These are phyloP conservation scores for Trichoderma erinaceum DNA, from an alignment of 495 filamentous ascomycete genomes.

Conservation along the genomic window DNA sequence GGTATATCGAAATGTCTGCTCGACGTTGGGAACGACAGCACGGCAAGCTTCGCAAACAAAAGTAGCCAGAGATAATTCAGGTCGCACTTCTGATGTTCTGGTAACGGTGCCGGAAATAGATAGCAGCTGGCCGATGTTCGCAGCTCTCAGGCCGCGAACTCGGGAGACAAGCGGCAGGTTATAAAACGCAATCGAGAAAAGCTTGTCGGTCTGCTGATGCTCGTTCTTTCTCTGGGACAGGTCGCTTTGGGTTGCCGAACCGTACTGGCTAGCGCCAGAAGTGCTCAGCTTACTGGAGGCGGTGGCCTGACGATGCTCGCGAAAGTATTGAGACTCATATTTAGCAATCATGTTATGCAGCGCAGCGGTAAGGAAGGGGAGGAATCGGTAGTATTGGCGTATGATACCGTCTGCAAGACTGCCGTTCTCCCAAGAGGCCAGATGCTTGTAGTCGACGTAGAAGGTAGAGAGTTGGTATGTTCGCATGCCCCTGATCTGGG, in stretches of 20 bases:
- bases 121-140: constrained; percentile 84
- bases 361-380: constrained; percentile 83
- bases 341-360: constrained; percentile 91
- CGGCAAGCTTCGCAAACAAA: constrained; percentile 88
- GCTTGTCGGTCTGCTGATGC: constrained; percentile 94
- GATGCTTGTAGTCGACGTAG: constrained; percentile 92
- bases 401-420: constrained; percentile 77
- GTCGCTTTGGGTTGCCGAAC: constrained; percentile 58
- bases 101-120: constrained; percentile 97
- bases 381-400: constrained; percentile 88
- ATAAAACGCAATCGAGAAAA: constrained; percentile 94
- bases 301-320: constrained; percentile 75
- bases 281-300: constrained; percentile 55
- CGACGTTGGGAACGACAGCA: constrained; percentile 75
- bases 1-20: constrained; percentile 96
- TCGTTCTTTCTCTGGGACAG: constrained; percentile 59
- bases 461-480: constrained; percentile 87
- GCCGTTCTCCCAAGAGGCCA: constrained; percentile 63
- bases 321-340: constrained; percentile 89
- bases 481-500: constrained; percentile 85
- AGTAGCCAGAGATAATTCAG: constrained; percentile 85
- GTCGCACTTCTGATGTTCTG: constrained; percentile 90
- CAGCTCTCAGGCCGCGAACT: constrained; percentile 79
- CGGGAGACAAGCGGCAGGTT: constrained; percentile 92
- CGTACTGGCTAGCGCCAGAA: constrained; percentile 60